Percentiles rank a stretch among this genome's conserved stretches.
These are phyloP conservation scores for Pseudogymnoascus sp. DNA, from an alignment of 2,329 filamentous ascomycete genomes.

Conservation along the genomic window DNA sequence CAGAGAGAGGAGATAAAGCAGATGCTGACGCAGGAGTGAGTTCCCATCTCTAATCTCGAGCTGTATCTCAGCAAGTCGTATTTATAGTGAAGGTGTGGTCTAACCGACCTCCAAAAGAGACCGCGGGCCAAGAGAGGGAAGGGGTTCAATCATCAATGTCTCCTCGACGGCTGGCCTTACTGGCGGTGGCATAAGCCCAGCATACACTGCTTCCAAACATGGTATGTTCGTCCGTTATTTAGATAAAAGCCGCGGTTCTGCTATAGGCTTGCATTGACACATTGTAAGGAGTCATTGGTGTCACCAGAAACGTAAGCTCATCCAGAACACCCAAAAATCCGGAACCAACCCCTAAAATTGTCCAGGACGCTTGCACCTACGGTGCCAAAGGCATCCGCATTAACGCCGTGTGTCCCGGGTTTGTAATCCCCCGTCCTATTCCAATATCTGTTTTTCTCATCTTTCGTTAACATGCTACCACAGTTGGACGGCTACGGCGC, in stretches of 20 bases:
- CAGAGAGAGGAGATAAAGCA: constrained; percentile 43
- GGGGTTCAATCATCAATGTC: constrained; percentile 47
- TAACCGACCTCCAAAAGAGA: constrained; percentile 20
- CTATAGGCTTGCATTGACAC: neutral
- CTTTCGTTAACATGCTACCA: constrained; percentile 17
- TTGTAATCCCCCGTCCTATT: constrained; percentile 17
- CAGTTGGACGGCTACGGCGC: constrained; percentile 35
- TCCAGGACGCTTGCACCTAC: constrained; percentile 42
- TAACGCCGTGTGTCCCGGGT: constrained; percentile 51
- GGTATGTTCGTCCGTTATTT: constrained; percentile 23
- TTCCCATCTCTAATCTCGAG: neutral
- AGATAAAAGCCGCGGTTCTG: neutral
- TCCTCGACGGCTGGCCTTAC: constrained; percentile 44
- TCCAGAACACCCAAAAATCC: neutral
- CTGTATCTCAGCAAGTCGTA: neutral
- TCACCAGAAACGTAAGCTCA: constrained; percentile 36
- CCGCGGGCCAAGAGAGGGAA: constrained; percentile 32
- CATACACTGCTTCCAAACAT: constrained; percentile 45
- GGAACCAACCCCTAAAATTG: neutral
- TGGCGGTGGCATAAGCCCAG: constrained; percentile 24
- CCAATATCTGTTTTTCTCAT: neutral
- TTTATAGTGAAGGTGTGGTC: neutral
- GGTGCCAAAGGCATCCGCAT: constrained; percentile 44
- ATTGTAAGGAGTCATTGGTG: constrained; percentile 35
- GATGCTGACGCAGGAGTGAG: constrained; percentile 43